These are phyloP conservation scores for Fusarium vanettenii DNA, from an alignment of 2,329 filamentous ascomycete genomes.

Conservation along the genomic window DNA sequence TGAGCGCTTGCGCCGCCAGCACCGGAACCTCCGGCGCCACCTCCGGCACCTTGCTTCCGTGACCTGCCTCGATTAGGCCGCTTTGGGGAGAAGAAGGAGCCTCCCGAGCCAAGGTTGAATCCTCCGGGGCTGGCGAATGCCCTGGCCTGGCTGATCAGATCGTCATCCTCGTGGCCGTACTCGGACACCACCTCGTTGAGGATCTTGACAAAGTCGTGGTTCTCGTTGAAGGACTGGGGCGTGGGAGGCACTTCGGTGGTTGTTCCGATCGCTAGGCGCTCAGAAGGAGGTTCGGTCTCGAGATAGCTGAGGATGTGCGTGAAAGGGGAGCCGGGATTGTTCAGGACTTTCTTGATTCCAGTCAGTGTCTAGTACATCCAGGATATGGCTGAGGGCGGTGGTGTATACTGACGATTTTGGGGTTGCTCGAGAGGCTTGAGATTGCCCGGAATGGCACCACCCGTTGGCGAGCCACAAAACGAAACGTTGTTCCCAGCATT, in stretches of 20 bases:
- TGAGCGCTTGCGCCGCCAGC: slow-evolving; percentile 69
- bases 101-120: slow-evolving; percentile 63
- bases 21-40: slow-evolving; percentile 57
- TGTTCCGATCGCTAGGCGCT: slow-evolving; percentile 68
- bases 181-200: slow-evolving; percentile 67
- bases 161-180: slow-evolving; percentile 67
- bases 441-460: slow-evolving; percentile 48
- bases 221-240: slow-evolving; percentile 69
- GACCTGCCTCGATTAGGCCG: slow-evolving; percentile 48
- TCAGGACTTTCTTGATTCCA: slow-evolving; percentile 66
- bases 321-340: slow-evolving; percentile 57
- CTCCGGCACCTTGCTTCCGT: slow-evolving; percentile 51
- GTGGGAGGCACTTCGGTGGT: slow-evolving; percentile 70
- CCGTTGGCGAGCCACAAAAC: slow-evolving; percentile 36
- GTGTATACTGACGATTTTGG: slow-evolving; percentile 61
- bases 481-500: slow-evolving; percentile 45
- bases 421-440: slow-evolving; percentile 62
- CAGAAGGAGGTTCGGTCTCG: slow-evolving; percentile 65
- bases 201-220: slow-evolving; percentile 68
- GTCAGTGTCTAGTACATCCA: slow-evolving; percentile 19
- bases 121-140: slow-evolving; percentile 70
- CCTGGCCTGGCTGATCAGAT: slow-evolving; percentile 66
- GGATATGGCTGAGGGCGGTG: not conserved
- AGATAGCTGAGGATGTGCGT: slow-evolving; percentile 70
- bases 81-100: slow-evolving; percentile 61